A percentile compares a stretch with the other conserved stretches of the same genome.
phyloP scores from a whole-genome alignment of 495 filamentous ascomycete genomes.

The Aspergillus funiculosus region DNA sequence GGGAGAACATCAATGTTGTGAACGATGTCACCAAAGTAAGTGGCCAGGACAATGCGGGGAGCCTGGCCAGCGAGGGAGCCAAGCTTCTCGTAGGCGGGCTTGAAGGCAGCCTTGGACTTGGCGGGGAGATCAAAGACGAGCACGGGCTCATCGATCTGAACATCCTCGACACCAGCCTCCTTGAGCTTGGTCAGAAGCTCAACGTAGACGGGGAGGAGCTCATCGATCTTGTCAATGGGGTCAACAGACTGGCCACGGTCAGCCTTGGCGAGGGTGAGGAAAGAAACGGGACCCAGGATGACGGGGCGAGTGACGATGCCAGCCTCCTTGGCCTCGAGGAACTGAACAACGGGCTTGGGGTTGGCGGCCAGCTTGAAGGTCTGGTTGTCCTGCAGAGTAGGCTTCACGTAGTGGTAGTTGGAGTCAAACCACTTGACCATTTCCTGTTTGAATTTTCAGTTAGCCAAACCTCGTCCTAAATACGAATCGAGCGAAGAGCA shows the following conservation, averaged over 20 bases:
- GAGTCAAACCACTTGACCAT: conserved; percentile 99
- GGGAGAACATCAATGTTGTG: conserved; percentile 92
- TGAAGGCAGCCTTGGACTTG: conserved; percentile 93
- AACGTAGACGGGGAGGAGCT: conserved; percentile 86
- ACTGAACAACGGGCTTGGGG: conserved; percentile 92
- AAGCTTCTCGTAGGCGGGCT: conserved; percentile 90
- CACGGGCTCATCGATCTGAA: conserved; percentile 96
- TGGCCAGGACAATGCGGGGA: conserved; percentile 79
- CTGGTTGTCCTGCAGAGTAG: conserved; percentile 92
- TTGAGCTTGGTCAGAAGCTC: conserved; percentile 88
- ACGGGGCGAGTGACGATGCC: conserved; percentile 90
- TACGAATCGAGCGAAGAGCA: not conserved
- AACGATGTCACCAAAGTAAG: conserved; percentile 98
- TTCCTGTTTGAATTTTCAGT: conserved; percentile 47
- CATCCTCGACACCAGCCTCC: conserved; percentile 84
- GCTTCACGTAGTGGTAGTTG: conserved; percentile 99
- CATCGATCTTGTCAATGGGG: conserved; percentile 85
- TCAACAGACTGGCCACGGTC: conserved; percentile 87
- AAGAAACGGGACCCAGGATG: conserved; percentile 90
- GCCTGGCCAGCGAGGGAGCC: conserved; percentile 65
- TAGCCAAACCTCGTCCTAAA: not conserved
- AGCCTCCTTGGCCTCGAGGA: conserved; percentile 93
- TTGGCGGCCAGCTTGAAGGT: conserved; percentile 78
- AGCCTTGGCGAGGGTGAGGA: conserved; percentile 92
- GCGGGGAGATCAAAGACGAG: conserved; percentile 86